Percentiles rank a stretch among this genome's conserved stretches.
Conservation (phyloP, 192 early-diverging fungal genomes). For the Coemansia sp. region DNA sequence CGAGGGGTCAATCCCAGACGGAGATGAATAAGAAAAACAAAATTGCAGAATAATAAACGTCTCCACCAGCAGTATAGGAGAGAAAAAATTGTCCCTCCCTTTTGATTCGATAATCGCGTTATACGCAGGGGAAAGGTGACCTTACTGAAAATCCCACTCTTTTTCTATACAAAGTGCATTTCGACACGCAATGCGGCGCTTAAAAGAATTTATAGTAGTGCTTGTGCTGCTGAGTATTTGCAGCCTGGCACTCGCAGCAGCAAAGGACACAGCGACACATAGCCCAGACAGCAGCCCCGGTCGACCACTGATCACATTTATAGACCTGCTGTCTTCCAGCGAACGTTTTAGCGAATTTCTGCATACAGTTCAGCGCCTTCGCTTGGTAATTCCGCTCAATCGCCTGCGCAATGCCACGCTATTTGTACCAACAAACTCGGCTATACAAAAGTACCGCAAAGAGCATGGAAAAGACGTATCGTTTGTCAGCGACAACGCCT, state of each 20-base stretch:
- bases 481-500: constrained; percentile 13
- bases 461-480: constrained; percentile 17
- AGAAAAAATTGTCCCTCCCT: no score
- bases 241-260: neutral
- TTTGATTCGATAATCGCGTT: no score
- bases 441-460: constrained; percentile 38
- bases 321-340: constrained; percentile 60
- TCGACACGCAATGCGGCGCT: constrained; percentile 9
- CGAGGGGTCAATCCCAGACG: constrained; percentile 3
- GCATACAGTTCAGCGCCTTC: constrained; percentile 56
- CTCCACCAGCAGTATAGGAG: no score
- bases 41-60: neutral
- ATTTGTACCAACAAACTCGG: constrained; percentile 61
- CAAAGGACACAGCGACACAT: neutral
- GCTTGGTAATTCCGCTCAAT: constrained; percentile 58
- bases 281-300: constrained; percentile 2
- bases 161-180: neutral
- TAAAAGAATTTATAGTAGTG: neutral
- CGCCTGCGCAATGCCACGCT: constrained; percentile 56
- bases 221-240: neutral
- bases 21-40: neutral
- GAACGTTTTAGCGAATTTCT: constrained; percentile 54
- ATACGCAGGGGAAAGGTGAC: no score
- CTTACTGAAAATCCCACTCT: no score
- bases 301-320: constrained; percentile 32